Evolutionary conservation across 148 eudicot genomes (phyloP), one percentile per base, ranked within the genome.

Genomic region (Dianthus caryophyllus): DNA sequence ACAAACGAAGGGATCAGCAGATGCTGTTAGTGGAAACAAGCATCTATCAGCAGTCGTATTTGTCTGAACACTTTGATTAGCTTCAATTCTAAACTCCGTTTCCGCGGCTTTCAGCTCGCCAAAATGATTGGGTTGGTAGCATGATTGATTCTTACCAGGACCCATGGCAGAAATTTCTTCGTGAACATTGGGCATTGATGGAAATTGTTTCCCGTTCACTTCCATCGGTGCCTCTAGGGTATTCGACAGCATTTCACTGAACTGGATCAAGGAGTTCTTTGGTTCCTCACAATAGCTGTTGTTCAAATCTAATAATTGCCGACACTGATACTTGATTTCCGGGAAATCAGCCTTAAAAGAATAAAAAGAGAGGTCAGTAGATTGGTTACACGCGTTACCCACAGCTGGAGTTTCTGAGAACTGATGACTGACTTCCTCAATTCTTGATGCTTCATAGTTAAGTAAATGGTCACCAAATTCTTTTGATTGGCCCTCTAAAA

Each of bases 341-440:
- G 74, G 52, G 57, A 21, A 18, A 53, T 39, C 56, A 47, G 30
- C 66, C 58, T 69, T 64, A 13, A 51, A 18, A 36, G 48, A 54
- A 22, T 47, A 43, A 47, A 38, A 43, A 38, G 15, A 46, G 30
- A 46, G 71, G 65, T 50, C 66, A 58, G 21, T 65, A 29, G 62
- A 21, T 64, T 49, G 53, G 36, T 51, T 64, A 48, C 43, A 63
- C 47, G 70, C 65, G 47, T 57, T 52, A 6, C 53, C 67, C 62
- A 17, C 33, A 50, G 75, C 67, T 57, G 66, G 64, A 33, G 78
- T 70, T 54, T 41, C 79, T 2, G 83, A 71, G 56, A 54, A 39
- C 25, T 69, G 75, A 31, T 71, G 71, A 26, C 47, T 56, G 65
- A 46, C 43, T 73, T 64, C 75, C 47, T 69, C 74, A 73, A 71